phyloP scores from a whole-genome alignment of 768 basidiomycete genomes.

The Suillus lakei region DNA sequence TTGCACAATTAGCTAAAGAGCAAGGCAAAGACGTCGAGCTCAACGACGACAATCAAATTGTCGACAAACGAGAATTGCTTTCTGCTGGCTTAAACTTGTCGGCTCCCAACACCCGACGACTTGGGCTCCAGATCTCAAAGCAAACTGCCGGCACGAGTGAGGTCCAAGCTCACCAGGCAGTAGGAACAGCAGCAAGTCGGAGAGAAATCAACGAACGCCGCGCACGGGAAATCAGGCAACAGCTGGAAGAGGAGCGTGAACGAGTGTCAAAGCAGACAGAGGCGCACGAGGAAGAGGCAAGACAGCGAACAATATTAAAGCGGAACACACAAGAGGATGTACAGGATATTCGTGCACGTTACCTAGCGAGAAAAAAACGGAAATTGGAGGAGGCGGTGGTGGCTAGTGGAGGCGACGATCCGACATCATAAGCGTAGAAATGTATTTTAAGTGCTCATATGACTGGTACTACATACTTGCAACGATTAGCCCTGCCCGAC shows the following conservation, averaged over 20 bases:
- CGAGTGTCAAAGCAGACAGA: constrained; percentile 60
- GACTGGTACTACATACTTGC: neutral
- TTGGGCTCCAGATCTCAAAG: constrained; percentile 50
- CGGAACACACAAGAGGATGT: constrained; percentile 80
- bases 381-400: constrained; percentile 55
- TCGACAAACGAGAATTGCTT: constrained; percentile 92
- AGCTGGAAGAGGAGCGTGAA: constrained; percentile 77
- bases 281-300: constrained; percentile 64
- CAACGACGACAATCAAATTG: constrained; percentile 97
- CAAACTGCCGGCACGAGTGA: constrained; percentile 30
- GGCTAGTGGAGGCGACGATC: constrained; percentile 12
- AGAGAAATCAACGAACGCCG: constrained; percentile 87
- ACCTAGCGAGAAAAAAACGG: constrained; percentile 78
- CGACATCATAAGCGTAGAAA: constrained; percentile 13
- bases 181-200: constrained; percentile 79
- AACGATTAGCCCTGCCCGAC: neutral
- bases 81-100: constrained; percentile 92
- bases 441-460: neutral
- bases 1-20: constrained; percentile 69
- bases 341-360: constrained; percentile 74
- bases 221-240: constrained; percentile 72
- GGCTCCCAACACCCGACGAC: constrained; percentile 75
- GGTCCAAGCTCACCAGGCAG: constrained; percentile 69
- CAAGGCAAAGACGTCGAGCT: constrained; percentile 89
- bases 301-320: constrained; percentile 67